Evolutionary conservation across 495 filamentous ascomycete genomes (phyloP).

Genomic region (Cryomyces minteri): DNA sequence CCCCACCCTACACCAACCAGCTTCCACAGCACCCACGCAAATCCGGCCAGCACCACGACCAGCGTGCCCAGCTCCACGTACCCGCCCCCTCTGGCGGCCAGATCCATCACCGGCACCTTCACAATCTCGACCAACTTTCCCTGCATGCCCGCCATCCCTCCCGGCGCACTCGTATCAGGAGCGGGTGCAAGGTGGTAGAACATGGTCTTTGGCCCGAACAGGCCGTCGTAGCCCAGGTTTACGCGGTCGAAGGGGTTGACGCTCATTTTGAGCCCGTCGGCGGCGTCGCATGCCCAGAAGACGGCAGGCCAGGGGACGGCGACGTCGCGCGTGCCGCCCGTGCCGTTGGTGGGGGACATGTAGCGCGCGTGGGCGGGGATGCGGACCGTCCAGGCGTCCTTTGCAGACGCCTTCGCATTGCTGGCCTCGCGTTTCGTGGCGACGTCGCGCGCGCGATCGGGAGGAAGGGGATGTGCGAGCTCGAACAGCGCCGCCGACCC

Average conservation of each 20-base stretch:
- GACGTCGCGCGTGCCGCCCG: conserved; percentile 22
- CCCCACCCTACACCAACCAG: conserved; percentile 15
- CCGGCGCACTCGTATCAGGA: conserved; percentile 7
- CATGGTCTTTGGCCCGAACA: conserved; percentile 63
- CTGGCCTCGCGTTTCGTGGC: conserved; percentile 2
- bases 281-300: conserved; percentile 80
- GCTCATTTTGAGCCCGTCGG: conserved; percentile 53
- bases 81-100: conserved; percentile 24
- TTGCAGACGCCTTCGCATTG: background rate
- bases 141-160: conserved; percentile 8
- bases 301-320: conserved; percentile 58
- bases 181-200: conserved; percentile 69
- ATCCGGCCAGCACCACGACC: conserved; percentile 46
- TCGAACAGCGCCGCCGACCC: conserved; percentile 66
- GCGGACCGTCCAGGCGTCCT: conserved; percentile 42
- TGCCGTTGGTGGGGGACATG: conserved; percentile 35
- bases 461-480: conserved; percentile 33
- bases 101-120: conserved; percentile 58
- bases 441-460: conserved; percentile 5
- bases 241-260: conserved; percentile 73
- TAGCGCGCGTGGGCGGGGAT: conserved; percentile 85
- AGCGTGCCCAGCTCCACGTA: conserved; percentile 57
- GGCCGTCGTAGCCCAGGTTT: conserved; percentile 69
- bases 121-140: conserved; percentile 37
- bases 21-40: conserved; percentile 57